Evolutionary conservation across 345 rosid species (phyloP).

Genomic region (Euphorbia peplus): DNA sequence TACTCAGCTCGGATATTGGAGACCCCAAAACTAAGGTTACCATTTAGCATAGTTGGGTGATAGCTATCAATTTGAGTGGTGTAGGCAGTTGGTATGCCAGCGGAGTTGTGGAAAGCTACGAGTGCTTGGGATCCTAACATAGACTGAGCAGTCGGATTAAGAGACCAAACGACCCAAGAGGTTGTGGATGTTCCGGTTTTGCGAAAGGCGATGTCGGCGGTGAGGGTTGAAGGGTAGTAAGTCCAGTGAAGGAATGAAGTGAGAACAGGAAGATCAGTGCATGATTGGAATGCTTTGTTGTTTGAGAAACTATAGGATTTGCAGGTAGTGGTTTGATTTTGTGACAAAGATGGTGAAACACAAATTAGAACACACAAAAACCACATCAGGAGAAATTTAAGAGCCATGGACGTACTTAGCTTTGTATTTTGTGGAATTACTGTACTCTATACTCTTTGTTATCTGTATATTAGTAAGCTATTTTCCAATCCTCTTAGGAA

Average conservation of each 20-base stretch:
- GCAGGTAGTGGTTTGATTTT: neutral
- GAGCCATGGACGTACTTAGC: no score
- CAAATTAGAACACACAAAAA: no score
- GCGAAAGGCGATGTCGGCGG: neutral
- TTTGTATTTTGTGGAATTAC: no score
- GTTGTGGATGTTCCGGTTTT: no score
- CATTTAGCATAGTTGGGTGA: neutral
- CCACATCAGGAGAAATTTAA: no score
- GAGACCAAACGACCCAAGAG: neutral
- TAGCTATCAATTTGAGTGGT: neutral
- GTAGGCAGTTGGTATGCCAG: neutral
- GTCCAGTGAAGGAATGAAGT: neutral
- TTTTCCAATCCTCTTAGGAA: no score
- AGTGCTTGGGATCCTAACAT: neutral
- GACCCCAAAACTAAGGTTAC: neutral
- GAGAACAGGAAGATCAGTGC: conserved; percentile 1
- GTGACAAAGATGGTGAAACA: no score
- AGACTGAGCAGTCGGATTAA: neutral
- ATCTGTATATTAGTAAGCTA: no score
- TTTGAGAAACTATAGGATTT: neutral
- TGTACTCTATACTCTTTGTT: no score
- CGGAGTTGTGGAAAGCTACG: neutral
- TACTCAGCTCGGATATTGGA: neutral
- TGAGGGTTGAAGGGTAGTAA: neutral
- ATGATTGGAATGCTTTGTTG: neutral